phyloP scores from a whole-genome alignment of 2,329 filamentous ascomycete species.

The Sporothrix brasiliensis region DNA sequence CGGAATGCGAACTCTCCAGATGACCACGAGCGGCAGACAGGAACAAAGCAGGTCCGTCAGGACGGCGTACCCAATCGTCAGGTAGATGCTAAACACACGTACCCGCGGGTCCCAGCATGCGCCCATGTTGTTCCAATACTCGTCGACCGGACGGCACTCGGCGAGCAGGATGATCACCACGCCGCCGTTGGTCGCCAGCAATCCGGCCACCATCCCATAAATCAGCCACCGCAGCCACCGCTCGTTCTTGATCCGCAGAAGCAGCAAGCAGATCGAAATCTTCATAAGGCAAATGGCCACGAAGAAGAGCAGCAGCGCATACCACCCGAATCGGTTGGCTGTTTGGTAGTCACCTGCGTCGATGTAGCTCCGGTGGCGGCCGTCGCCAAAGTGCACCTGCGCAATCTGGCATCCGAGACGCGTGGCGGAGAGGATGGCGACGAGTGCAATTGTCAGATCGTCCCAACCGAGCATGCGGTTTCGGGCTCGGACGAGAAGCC shows the following conservation, averaged over 20 bases:
- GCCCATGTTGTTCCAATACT: constrained; percentile 42
- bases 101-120: constrained; percentile 42
- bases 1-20: constrained; percentile 44
- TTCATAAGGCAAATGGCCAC: constrained; percentile 47
- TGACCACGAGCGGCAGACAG: constrained; percentile 41
- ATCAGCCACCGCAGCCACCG: constrained; percentile 41
- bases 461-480: constrained; percentile 45
- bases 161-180: constrained; percentile 43
- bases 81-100: constrained; percentile 44
- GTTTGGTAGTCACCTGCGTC: constrained; percentile 1
- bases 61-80: constrained; percentile 42
- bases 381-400: constrained; percentile 45
- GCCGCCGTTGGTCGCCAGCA: constrained; percentile 42
- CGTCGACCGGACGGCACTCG: constrained; percentile 41
- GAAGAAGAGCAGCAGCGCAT: constrained; percentile 48
- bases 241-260: constrained; percentile 48
- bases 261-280: constrained; percentile 48
- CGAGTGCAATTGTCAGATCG: constrained; percentile 45
- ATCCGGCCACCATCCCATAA: constrained; percentile 42
- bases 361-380: constrained; percentile 40
- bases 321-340: constrained; percentile 46
- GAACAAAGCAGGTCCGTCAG: constrained; percentile 40
- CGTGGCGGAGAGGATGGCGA: constrained; percentile 40
- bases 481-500: constrained; percentile 41
- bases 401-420: constrained; percentile 44